phyloP scores from a whole-genome alignment of 1,139 yeast genomes.

The Magnusiomyces fungicola region DNA sequence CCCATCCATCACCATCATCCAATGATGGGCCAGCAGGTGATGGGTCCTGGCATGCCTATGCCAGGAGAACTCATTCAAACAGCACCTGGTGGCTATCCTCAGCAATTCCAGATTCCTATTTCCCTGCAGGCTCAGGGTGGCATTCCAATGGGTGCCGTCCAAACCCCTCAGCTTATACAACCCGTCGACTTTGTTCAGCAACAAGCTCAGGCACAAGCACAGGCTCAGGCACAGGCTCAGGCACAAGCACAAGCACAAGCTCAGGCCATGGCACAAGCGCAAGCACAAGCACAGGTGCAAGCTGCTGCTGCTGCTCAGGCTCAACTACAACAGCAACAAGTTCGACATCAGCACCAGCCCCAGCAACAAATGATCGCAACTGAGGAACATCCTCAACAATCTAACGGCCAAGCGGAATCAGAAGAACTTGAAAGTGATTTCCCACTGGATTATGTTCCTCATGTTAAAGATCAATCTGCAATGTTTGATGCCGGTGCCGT shows the following conservation, averaged over 20 bases:
- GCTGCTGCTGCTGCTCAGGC: slow-evolving; percentile 6
- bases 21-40: too few relatives aligned
- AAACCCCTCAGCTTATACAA: neutral
- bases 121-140: slow-evolving; percentile 3
- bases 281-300: neutral
- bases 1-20: slow-evolving; percentile 1
- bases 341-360: slow-evolving; percentile 1
- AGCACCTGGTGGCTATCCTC: neutral
- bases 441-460: slow-evolving; percentile 27
- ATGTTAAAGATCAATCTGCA: slow-evolving; percentile 7
- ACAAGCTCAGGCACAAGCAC: neutral
- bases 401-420: slow-evolving; percentile 11
- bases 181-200: slow-evolving; percentile 1
- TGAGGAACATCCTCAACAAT: slow-evolving; percentile 6
- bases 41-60: too few relatives aligned
- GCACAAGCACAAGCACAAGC: too few relatives aligned
- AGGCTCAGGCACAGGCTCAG: neutral
- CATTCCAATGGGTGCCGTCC: neutral
- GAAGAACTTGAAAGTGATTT: slow-evolving; percentile 25
- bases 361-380: slow-evolving; percentile 2
- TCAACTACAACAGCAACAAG: slow-evolving; percentile 3
- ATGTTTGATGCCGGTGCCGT: neutral
- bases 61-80: neutral
- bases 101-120: neutral
- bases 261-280: too few relatives aligned